Percentiles rank a stretch among this genome's conserved stretches.
phyloP scores from a whole-genome alignment of 2,329 filamentous ascomycete genomes.

The Epichloe typhina region DNA sequence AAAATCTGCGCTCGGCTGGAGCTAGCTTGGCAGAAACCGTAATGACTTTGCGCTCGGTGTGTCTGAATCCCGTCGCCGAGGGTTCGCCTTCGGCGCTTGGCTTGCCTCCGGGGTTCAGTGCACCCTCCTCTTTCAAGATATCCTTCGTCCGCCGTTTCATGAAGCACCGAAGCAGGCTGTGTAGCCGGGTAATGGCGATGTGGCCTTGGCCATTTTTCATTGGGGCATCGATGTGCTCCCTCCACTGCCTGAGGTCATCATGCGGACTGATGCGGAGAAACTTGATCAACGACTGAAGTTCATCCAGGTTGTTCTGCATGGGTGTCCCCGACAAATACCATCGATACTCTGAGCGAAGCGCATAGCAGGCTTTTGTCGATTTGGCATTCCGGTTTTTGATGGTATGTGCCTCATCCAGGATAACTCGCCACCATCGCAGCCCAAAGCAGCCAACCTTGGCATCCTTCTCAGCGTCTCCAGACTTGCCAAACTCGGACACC shows the following conservation, averaged over 20 bases:
- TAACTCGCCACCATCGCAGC: conserved; percentile 86
- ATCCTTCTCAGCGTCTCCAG: conserved; percentile 45
- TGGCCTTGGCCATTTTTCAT: conserved; percentile 85
- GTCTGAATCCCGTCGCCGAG: conserved; percentile 63
- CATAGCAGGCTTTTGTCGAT: conserved; percentile 82
- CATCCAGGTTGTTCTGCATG: conserved; percentile 96
- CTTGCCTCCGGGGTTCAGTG: conserved; percentile 64
- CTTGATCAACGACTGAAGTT: conserved; percentile 83
- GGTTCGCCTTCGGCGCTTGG: conserved; percentile 33
- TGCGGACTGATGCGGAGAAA: conserved; percentile 90
- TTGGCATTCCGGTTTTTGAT: conserved; percentile 99
- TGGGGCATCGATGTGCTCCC: conserved; percentile 76
- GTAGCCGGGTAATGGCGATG: conserved; percentile 74
- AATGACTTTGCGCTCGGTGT: conserved; percentile 81
- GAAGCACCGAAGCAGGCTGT: conserved; percentile 76
- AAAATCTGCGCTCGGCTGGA: conserved; percentile 70
- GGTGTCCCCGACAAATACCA: conserved; percentile 96
- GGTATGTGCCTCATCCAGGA: conserved; percentile 91
- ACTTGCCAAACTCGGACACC: conserved; percentile 73
- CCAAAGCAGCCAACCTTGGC: conserved; percentile 76
- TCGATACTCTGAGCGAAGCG: conserved; percentile 70
- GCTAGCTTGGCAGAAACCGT: conserved; percentile 68
- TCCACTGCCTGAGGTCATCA: conserved; percentile 75
- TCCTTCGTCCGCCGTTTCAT: conserved; percentile 99
- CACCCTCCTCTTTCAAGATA: conserved; percentile 79